These are phyloP conservation scores for Zoysia matrella DNA, from an alignment of 202 grass and related monocot genomes.

Conservation along the genomic window DNA sequence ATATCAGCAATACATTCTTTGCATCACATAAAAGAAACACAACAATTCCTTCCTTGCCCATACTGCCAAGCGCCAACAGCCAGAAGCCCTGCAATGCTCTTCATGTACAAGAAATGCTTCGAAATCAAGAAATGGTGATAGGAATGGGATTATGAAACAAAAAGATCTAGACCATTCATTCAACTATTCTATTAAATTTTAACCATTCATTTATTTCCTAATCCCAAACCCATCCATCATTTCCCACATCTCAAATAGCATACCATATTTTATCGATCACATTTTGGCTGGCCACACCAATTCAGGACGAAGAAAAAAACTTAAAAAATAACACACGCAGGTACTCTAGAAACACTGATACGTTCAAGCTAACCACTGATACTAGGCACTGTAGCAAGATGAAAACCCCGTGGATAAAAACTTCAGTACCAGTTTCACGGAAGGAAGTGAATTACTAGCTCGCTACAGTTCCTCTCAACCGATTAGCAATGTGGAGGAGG, in stretches of 20 bases:
- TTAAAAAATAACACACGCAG: not conserved
- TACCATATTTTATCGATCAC: not conserved
- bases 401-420: constrained; percentile 18
- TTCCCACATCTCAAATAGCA: too few species aligned
- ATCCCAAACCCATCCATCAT: too few species aligned
- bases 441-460: constrained; percentile 32
- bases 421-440: constrained; percentile 12
- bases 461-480: constrained; percentile 59
- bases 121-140: not conserved
- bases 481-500: constrained; percentile 76
- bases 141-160: not conserved
- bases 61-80: not conserved
- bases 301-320: not conserved
- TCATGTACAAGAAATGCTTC: not conserved
- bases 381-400: not conserved
- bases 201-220: too few species aligned
- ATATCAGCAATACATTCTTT: not conserved
- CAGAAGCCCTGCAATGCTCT: not conserved
- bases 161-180: too few species aligned
- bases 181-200: too few species aligned
- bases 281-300: not conserved
- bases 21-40: not conserved
- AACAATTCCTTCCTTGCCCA: not conserved
- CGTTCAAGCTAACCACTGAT: constrained; percentile 14
- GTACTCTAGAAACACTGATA: not conserved